Base-by-base conservation (phyloP, 2,329 filamentous ascomycete genomes). In the Trichophyton mentagrophytes region DNA sequence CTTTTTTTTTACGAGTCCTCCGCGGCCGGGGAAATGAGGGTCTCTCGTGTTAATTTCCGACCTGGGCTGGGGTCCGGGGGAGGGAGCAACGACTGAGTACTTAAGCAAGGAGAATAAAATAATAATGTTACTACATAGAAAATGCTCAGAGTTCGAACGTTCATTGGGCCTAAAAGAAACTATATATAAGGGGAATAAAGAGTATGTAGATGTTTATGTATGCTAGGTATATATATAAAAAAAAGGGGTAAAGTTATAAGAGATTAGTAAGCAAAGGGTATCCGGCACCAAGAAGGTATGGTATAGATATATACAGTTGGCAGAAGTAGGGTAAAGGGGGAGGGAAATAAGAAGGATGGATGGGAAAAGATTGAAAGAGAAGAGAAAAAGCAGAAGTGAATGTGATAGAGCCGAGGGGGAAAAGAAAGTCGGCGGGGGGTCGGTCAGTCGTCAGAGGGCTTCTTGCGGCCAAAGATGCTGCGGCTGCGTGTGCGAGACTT, bases 381-480 rank as follows among this genome's bases (percentile, higher is more conserved):
- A n/a, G 11, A 3, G 3, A 17, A 44, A 17, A 6, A 44, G 4
- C 13, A 17, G n/a, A 44, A 17, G 40, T 44, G n/a, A 44, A 44
- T 38, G 33, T 38, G 33, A 38, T 38, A 38, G 33, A 38, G 33
- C 33, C 33, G 33, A 38, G 11, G 33, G 33, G 7, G 2, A 44
- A 15, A 44, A 15, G 6, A 17, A 4, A n/a, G 20, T 47, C 17
- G 17, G 17, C 17, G 17, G 17, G 44, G 20, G 17, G 17, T 20
- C 27, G 44, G 64, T 55, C 51, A 22, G 27, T 27, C 70, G 67
- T 47, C 66, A 25, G 62, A 63, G 44, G 69, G 73, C 71, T 80
- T 78, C 72, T 83, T 84, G 65, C 81, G 78, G 64, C 85, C 81
- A 73, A 92, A 92, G 67, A 92, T 85, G 42, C 57, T 59, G 9